phyloP scores from a whole-genome alignment of 2,329 filamentous ascomycete species.

The Neonectria hederae region DNA sequence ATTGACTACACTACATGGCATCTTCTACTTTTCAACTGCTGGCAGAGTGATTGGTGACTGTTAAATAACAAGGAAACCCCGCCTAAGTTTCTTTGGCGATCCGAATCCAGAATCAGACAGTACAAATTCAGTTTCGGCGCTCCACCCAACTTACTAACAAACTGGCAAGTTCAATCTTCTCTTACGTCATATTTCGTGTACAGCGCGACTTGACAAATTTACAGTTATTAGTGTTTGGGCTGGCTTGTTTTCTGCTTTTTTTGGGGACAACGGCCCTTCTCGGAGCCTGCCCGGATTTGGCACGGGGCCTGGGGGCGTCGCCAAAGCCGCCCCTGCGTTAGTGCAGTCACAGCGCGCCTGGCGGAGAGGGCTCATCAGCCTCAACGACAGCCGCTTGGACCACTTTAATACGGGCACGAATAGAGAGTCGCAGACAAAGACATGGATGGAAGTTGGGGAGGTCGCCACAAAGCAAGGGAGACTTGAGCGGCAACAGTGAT shows the following conservation, averaged over 20 bases:
- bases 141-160: not conserved
- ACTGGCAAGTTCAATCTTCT: not conserved
- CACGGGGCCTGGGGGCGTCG: constrained; percentile 2
- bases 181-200: not conserved
- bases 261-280: constrained; percentile 7
- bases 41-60: not conserved
- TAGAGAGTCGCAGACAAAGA: not conserved
- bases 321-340: constrained; percentile 32
- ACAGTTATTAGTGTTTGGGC: not conserved
- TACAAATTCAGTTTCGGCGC: not conserved
- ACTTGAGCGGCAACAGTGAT: not conserved
- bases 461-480: constrained; percentile 3
- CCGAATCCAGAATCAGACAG: too few species aligned
- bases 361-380: not conserved
- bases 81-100: too few species aligned
- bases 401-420: constrained; percentile 3
- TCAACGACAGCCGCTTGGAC: constrained; percentile 4
- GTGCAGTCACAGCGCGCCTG: constrained; percentile 8
- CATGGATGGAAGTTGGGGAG: not conserved
- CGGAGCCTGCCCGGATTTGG: constrained; percentile 2
- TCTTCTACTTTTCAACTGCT: too few species aligned
- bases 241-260: not conserved
- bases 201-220: not conserved
- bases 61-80: too few species aligned
- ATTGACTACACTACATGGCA: not conserved